These are phyloP conservation scores for Cytospora paraplurivora DNA, from an alignment of 2,329 filamentous ascomycete genomes.

Conservation along the genomic window DNA sequence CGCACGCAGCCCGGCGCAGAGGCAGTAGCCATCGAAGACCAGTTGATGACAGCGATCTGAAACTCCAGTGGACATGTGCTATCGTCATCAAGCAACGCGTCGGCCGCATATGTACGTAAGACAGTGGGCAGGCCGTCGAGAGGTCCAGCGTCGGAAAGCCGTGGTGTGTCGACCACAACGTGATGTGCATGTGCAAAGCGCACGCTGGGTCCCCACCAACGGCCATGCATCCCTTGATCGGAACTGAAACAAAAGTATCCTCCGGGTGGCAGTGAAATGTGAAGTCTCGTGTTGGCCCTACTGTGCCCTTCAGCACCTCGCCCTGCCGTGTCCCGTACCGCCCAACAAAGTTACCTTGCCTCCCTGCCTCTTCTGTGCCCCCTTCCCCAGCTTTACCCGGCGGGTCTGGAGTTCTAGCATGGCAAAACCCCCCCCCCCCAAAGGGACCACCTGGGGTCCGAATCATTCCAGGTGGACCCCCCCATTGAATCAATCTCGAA, in stretches of 20 bases:
- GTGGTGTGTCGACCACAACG: neutral
- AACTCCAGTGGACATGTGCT: neutral
- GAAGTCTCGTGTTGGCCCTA: neutral
- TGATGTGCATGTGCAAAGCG: neutral
- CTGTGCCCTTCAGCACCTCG: neutral
- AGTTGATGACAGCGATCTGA: neutral
- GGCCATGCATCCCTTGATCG: neutral
- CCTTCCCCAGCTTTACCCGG: constrained; percentile 16
- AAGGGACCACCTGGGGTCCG: neutral
- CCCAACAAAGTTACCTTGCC: neutral
- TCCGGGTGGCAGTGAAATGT: neutral
- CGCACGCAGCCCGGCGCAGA: neutral
- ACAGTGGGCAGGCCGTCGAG: neutral
- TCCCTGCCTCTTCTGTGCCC: neutral
- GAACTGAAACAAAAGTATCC: neutral
- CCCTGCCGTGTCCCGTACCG: neutral
- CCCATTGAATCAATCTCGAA: neutral
- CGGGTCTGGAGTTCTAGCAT: constrained; percentile 15
- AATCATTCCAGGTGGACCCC: neutral
- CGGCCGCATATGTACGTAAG: neutral
- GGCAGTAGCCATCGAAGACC: neutral
- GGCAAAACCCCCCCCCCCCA: neutral
- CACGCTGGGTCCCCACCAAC: neutral
- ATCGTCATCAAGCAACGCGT: neutral
- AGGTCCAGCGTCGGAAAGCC: neutral